phyloP scores from a whole-genome alignment of 176 grass and related monocot species.

The Musa troglodytarum region DNA sequence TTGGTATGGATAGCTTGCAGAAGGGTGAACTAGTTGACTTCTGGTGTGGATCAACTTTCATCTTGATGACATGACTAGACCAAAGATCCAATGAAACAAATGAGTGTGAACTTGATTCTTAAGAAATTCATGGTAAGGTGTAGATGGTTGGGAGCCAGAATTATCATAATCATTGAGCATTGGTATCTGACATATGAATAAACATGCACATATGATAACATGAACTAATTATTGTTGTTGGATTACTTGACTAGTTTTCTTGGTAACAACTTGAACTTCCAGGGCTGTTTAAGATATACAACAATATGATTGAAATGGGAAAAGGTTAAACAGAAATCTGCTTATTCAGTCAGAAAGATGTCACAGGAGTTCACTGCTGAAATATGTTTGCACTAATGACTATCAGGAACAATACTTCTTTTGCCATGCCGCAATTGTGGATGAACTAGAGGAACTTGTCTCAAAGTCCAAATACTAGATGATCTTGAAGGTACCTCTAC shows the following conservation, averaged over 20 bases:
- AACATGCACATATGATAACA: neutral
- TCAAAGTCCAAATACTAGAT: slow-evolving; percentile 25
- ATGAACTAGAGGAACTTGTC: slow-evolving; percentile 54
- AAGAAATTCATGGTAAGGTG: too few species aligned
- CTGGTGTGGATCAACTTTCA: too few species aligned
- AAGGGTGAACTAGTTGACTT: too few species aligned
- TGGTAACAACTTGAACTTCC: neutral
- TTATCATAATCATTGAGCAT: too few species aligned
- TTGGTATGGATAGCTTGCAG: too few species aligned
- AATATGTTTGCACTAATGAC: slow-evolving; percentile 11
- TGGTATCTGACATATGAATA: neutral
- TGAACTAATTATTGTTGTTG: neutral
- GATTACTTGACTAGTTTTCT: neutral
- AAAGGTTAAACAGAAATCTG: too few species aligned
- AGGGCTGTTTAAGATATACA: neutral
- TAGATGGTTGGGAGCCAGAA: too few species aligned
- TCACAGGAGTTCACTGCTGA: neutral
- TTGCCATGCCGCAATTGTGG: slow-evolving; percentile 47
- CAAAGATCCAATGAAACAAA: too few species aligned
- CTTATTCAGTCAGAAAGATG: too few species aligned
- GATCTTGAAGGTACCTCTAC: slow-evolving; percentile 15
- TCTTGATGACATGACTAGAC: too few species aligned
- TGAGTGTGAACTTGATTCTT: too few species aligned
- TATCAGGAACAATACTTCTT: slow-evolving; percentile 77
- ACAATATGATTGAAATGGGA: too few species aligned